Evolutionary conservation across 2,329 filamentous ascomycete species (phyloP), one percentile per base, ranked within the genome.

Genomic region (Tetracladium maxilliforme): DNA sequence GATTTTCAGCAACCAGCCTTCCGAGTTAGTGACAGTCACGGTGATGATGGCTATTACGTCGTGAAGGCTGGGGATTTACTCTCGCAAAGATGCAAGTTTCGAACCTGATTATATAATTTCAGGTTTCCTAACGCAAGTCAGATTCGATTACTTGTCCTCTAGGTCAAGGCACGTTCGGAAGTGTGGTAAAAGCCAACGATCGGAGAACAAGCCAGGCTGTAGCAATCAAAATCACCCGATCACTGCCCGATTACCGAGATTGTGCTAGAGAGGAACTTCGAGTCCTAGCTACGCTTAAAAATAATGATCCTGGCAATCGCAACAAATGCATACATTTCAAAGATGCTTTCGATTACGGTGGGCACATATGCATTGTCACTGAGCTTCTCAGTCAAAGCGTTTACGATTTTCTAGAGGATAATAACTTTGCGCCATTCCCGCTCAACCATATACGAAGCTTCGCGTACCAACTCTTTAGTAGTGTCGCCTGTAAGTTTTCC

Each of bases 361-460:
- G 92, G 29, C 90, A 98, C 46, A 95, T 98, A 38, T 98, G 90
- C 61, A 76, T 76, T 31, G 70, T 76, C 28, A 76, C 73, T 68
- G 70, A 76, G 35, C 52, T 76, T 4, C 68, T 95, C 16, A 87
- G 87, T 23, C 87, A 94, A 44, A 95, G 87, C 41, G 87, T 98
- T 26, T 98, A 98, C 47, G 90, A 98, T 53, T 98, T 98, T 40
- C 64, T 98, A 23, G 98, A 98, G 57, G 75, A 77, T 43, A 95
- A 95, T 44, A 69, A 71, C 35, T 98, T 98, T 45, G 84, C 93
- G 11, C 90, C 90, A 1, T 98, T 98, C 44, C 90, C 90, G 10
- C 95, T 92, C 60, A 94, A 84, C 36, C 90, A 98, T 51, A 98
- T 98, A 30, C 90, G 95, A 50, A 87, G 71, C 47, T 95, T 98